Conservation (phyloP, 768 basidiomycete genomes). For the Galerina marginata region DNA sequence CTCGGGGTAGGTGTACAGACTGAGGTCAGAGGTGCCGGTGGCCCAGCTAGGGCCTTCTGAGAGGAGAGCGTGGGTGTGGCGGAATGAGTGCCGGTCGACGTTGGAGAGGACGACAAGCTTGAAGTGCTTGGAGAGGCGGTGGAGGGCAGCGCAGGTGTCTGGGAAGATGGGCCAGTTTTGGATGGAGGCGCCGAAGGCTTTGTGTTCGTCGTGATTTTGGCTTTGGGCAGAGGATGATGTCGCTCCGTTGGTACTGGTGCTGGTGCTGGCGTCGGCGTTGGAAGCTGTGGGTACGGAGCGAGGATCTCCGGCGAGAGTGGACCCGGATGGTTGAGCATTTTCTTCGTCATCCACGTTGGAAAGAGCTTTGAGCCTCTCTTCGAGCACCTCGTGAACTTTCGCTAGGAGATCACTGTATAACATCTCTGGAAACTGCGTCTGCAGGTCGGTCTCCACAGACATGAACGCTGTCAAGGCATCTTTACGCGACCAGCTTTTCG, state of each 20-base stretch:
- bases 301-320: constrained; percentile 16
- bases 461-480: constrained; percentile 59
- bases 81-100: constrained; percentile 70
- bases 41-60: constrained; percentile 40
- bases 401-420: constrained; percentile 68
- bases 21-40: constrained; percentile 23
- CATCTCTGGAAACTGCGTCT: constrained; percentile 60
- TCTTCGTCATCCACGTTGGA: constrained; percentile 23
- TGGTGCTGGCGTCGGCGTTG: constrained; percentile 7
- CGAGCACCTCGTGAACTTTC: constrained; percentile 45
- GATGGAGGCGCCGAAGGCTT: constrained; percentile 65
- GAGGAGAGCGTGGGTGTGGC: constrained; percentile 61
- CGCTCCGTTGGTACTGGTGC: constrained; percentile 16
- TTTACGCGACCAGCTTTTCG: constrained; percentile 50
- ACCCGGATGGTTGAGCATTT: constrained; percentile 16
- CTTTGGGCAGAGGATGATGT: constrained; percentile 9
- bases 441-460: constrained; percentile 60
- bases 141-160: constrained; percentile 67
- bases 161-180: constrained; percentile 68
- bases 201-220: constrained; percentile 34
- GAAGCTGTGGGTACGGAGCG: not conserved
- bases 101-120: constrained; percentile 79
- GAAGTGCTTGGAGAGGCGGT: constrained; percentile 62
- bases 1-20: constrained; percentile 37
- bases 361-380: constrained; percentile 39